phyloP scores from a whole-genome alignment of 2,329 filamentous ascomycete genomes.

The Neophaeococcomyces aloes region DNA sequence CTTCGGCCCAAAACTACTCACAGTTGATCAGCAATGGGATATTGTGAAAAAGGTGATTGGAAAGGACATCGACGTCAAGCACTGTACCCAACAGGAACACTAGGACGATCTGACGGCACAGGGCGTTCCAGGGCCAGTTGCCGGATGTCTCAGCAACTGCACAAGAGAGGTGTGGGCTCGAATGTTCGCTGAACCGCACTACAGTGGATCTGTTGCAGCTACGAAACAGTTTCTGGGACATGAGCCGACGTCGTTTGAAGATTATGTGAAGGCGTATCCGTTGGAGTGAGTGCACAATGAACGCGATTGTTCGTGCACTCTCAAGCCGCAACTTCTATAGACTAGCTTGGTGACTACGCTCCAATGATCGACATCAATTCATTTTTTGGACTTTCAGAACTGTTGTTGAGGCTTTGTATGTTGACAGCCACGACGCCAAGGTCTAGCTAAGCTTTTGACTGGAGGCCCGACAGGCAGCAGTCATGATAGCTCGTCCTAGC shows the following conservation, averaged over 20 bases:
- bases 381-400: too few species aligned
- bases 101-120: slow-evolving; percentile 9
- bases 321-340: too few species aligned
- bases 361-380: too few species aligned
- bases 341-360: too few species aligned
- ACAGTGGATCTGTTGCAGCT: slow-evolving; percentile 23
- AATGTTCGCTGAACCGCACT: slow-evolving; percentile 10
- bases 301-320: too few species aligned
- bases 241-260: slow-evolving; percentile 23
- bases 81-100: slow-evolving; percentile 22
- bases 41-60: slow-evolving; percentile 26
- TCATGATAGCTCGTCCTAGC: too few species aligned
- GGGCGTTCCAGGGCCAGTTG: slow-evolving; percentile 17
- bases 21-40: slow-evolving; percentile 23
- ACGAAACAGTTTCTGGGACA: slow-evolving; percentile 27
- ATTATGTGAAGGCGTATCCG: slow-evolving; percentile 24
- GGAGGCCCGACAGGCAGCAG: too few species aligned
- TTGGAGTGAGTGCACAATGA: not conserved
- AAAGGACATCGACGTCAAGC: slow-evolving; percentile 23
- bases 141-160: slow-evolving; percentile 16
- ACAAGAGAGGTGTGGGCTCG: not conserved
- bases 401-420: too few species aligned
- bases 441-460: too few species aligned
- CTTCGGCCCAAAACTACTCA: slow-evolving; percentile 29
- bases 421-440: too few species aligned